Evolutionary conservation across 139 green algal genomes (phyloP), one percentile per base, ranked within the genome.

Genomic region (Gonium pectorale): DNA sequence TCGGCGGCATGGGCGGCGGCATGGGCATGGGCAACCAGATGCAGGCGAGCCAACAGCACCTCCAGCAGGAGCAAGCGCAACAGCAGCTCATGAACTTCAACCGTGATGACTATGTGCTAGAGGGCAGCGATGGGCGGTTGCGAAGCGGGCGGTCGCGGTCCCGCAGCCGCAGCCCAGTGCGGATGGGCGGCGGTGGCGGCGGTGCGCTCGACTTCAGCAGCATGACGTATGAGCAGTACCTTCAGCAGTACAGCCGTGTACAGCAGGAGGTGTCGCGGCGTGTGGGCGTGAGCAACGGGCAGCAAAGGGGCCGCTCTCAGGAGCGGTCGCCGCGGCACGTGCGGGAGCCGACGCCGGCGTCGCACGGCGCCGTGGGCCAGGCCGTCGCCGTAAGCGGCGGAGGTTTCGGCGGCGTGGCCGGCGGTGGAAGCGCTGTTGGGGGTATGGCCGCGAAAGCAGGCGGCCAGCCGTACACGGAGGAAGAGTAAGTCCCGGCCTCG

Each of bases 171-270:
- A 85, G 79, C 51, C 79, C 63, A 6, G 80, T 86, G 73, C 80
- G n/a, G n/a, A 79, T 38, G 49, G 11, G n/a, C 31, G 46, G 69
- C 27, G 74, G 56, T 13, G 63, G 33, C 21, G 66, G 66, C 26
- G 75, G 75, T 5, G 56, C 64, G 27, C 40, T 66, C 8, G 74
- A 91, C 77, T 52, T 94, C 26, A 43, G 74, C 31, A 62, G 86
- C 38, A 94, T 94, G 89, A 80, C 72, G 17, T 94, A 94, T 46
- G 88, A 89, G 6, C 77, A 94, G n/a, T 94, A 94, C 60, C 54
- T 89, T 19, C 79, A 67, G 15, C 56, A 62, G 62, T 94, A 92
- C 52, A n/a, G 86, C 2, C 62, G 84, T n/a, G 79, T 94, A 35
- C 67, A 80, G 67, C 37, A 86, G 29, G 80, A 80, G 51, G 67